A percentile compares a stretch with the other conserved stretches of the same genome.
phyloP scores from a whole-genome alignment of 345 rosid genomes.

The Chamaenerion angustifolium region DNA sequence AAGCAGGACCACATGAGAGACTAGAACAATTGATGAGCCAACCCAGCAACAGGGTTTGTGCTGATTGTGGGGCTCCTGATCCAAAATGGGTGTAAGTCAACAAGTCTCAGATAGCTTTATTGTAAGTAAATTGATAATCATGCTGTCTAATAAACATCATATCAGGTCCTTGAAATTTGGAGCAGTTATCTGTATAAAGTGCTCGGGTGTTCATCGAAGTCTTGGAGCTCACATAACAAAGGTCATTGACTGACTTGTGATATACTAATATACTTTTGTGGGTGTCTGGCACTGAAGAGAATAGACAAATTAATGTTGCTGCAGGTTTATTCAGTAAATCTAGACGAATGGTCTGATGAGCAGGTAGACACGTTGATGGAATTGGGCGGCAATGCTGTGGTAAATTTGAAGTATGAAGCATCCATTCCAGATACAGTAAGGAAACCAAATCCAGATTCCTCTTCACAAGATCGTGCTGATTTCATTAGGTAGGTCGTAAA shows the following conservation, averaged over 20 bases:
- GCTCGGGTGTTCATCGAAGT: slow-evolving; percentile 96
- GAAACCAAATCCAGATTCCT: slow-evolving; percentile 75
- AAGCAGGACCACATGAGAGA: slow-evolving; percentile 38
- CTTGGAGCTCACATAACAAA: slow-evolving; percentile 96
- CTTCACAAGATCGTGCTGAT: slow-evolving; percentile 61
- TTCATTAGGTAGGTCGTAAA: slow-evolving; percentile 47
- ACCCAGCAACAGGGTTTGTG: slow-evolving; percentile 53
- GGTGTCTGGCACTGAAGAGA: too few relatives aligned
- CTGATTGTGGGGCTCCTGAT: slow-evolving; percentile 89
- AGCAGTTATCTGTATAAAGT: slow-evolving; percentile 88
- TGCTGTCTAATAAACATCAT: background rate
- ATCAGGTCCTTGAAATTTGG: slow-evolving; percentile 70
- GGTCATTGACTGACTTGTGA: slow-evolving; percentile 18
- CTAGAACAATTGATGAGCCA: slow-evolving; percentile 43
- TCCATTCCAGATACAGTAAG: slow-evolving; percentile 33
- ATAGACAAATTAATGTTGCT: background rate
- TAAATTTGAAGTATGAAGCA: slow-evolving; percentile 71
- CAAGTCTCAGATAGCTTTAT: slow-evolving; percentile 9
- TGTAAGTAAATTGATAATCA: background rate
- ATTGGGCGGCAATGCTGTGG: slow-evolving; percentile 63
- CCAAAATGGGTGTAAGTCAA: slow-evolving; percentile 87
- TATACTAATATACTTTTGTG: too few relatives aligned
- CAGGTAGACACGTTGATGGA: slow-evolving; percentile 50
- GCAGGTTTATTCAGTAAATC: slow-evolving; percentile 82
- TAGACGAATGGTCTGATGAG: slow-evolving; percentile 95